These are phyloP conservation scores for Dissophora globulifera DNA, from an alignment of 192 early-diverging fungal genomes.

Conservation along the genomic window DNA sequence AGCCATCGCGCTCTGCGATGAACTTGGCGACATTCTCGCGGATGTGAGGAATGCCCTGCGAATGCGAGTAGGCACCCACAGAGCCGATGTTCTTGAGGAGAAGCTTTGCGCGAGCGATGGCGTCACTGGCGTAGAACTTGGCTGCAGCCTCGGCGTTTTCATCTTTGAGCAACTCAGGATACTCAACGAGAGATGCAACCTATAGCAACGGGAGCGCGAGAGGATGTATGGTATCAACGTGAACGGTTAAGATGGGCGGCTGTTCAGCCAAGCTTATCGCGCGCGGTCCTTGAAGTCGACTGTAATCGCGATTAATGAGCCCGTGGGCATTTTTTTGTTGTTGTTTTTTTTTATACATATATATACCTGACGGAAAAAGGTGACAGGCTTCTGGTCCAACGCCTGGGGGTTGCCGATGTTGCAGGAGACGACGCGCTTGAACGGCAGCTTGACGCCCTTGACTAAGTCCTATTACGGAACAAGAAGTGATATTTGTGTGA, in stretches of 20 bases:
- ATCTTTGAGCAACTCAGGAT: conserved; percentile 80
- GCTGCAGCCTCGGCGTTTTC: conserved; percentile 63
- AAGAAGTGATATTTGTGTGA: background rate
- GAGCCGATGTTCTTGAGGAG: conserved; percentile 78
- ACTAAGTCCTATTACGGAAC: conserved; percentile 45
- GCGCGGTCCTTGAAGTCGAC: conserved; percentile 30
- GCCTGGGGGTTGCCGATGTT: conserved; percentile 61
- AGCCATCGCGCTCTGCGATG: conserved; percentile 94
- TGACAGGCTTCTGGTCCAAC: conserved; percentile 79
- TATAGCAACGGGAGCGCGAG: conserved; percentile 27
- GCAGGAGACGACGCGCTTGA: conserved; percentile 53
- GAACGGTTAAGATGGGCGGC: background rate
- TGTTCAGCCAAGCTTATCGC: conserved; percentile 20
- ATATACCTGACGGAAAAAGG: conserved; percentile 93
- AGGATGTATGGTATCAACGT: conserved; percentile 13
- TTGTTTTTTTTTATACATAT: too few relatives aligned
- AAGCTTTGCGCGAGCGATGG: conserved; percentile 83
- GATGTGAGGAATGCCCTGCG: conserved; percentile 88
- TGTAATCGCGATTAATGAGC: too few relatives aligned
- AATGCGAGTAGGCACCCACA: conserved; percentile 94
- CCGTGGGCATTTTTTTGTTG: conserved; percentile 65
- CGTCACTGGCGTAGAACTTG: conserved; percentile 85
- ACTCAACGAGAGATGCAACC: conserved; percentile 90
- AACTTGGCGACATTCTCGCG: conserved; percentile 91
- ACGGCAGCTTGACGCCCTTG: conserved; percentile 38